A percentile compares a stretch with the other conserved stretches of the same genome.
These are phyloP conservation scores for Malassezia equina DNA, from an alignment of 1,284 basidiomycete species.

Conservation along the genomic window DNA sequence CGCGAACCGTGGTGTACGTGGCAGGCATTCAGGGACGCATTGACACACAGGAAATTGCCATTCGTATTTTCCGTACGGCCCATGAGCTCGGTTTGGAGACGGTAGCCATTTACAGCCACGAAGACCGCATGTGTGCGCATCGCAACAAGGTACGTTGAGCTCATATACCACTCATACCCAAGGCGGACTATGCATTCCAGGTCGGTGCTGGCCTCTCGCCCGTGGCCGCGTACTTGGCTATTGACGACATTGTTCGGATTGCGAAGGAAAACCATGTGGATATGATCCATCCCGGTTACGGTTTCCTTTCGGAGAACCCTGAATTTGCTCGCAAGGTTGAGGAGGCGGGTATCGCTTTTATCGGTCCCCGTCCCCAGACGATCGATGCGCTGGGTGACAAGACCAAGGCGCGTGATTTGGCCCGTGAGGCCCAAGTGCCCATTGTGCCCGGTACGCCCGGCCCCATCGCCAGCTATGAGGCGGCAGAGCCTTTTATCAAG, in stretches of 20 bases:
- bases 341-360: conserved; percentile 90
- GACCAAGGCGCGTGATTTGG: conserved; percentile 65
- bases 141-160: conserved; percentile 65
- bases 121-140: conserved; percentile 93
- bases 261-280: conserved; percentile 79
- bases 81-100: conserved; percentile 99
- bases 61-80: conserved; percentile 94
- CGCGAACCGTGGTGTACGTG: conserved; percentile 43
- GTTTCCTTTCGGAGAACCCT: conserved; percentile 95
- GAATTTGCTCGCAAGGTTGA: conserved; percentile 91
- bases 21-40: neutral
- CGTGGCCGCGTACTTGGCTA: conserved; percentile 90
- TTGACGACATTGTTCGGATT: conserved; percentile 78
- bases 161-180: neutral
- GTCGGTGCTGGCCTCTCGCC: conserved; percentile 92
- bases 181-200: conserved; percentile 97
- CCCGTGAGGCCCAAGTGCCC: conserved; percentile 57
- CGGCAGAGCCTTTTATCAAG: conserved; percentile 78
- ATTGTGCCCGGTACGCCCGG: conserved; percentile 97
- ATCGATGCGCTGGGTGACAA: conserved; percentile 98
- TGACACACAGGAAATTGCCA: conserved; percentile 80
- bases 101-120: conserved; percentile 93
- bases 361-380: conserved; percentile 89
- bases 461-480: conserved; percentile 70
- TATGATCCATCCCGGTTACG: conserved; percentile 86